These are phyloP conservation scores for Arthroderma uncinatum DNA, from an alignment of 2,329 filamentous ascomycete species.

Conservation along the genomic window DNA sequence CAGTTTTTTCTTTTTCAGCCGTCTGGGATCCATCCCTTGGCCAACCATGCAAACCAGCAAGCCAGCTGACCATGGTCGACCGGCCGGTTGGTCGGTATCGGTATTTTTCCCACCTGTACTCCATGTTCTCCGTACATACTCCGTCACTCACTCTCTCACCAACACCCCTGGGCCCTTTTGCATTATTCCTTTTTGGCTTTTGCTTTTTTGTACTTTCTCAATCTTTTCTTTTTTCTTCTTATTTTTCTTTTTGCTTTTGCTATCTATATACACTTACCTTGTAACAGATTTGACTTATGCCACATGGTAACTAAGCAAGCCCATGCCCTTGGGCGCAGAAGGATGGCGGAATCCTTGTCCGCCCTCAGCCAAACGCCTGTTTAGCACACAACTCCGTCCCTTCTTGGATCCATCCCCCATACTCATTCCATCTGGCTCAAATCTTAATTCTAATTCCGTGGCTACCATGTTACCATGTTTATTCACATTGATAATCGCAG, in stretches of 20 bases:
- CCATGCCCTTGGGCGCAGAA: slow-evolving; percentile 2
- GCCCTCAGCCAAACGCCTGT: slow-evolving; percentile 4
- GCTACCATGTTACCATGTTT: slow-evolving; percentile 4
- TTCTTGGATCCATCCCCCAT: slow-evolving; percentile 1
- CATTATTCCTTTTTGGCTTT: neutral
- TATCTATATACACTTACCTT: slow-evolving; percentile 1
- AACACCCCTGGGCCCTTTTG: neutral
- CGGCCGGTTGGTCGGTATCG: slow-evolving; percentile 1
- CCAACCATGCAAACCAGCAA: neutral
- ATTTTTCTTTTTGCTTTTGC: slow-evolving; percentile 1
- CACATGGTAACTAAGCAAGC: slow-evolving; percentile 2
- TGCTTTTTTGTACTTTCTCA: neutral
- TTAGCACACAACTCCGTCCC: neutral
- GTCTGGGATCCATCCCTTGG: neutral
- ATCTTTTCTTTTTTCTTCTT: neutral
- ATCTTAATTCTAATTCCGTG: slow-evolving; percentile 6
- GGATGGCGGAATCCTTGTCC: slow-evolving; percentile 4
- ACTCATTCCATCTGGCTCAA: slow-evolving; percentile 1
- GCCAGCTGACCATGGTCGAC: neutral
- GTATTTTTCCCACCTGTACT: slow-evolving; percentile 1
- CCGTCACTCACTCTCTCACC: neutral
- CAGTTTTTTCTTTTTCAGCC: neutral
- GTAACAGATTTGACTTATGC: slow-evolving; percentile 2
- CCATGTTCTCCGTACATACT: slow-evolving; percentile 1
- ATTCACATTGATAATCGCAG: neutral